These are phyloP conservation scores for Boletus reticulatus DNA, from an alignment of 768 basidiomycete genomes.

Conservation along the genomic window DNA sequence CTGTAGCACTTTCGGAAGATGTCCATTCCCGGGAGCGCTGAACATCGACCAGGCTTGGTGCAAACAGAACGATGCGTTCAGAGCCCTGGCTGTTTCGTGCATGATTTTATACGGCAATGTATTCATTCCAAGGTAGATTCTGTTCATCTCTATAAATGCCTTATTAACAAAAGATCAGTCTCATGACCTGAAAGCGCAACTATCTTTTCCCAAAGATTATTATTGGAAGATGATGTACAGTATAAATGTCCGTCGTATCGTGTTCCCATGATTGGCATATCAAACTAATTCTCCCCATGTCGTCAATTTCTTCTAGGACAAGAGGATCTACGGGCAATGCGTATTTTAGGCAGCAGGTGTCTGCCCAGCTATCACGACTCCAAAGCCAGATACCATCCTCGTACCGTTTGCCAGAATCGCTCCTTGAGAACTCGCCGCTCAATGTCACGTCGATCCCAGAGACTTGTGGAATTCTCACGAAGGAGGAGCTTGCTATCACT, in stretches of 20 bases:
- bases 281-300: constrained; percentile 6
- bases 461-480: constrained; percentile 31
- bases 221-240: too few species aligned
- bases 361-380: constrained; percentile 19
- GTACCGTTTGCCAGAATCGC: constrained; percentile 13
- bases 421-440: constrained; percentile 24
- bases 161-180: too few species aligned
- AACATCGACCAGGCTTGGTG: too few species aligned
- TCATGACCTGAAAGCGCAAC: too few species aligned
- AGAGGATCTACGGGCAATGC: constrained; percentile 22
- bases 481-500: constrained; percentile 35
- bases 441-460: constrained; percentile 34
- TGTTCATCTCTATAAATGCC: too few species aligned
- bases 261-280: not conserved
- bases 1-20: too few species aligned
- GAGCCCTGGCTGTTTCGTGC: too few species aligned
- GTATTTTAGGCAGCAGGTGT: constrained; percentile 16
- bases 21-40: too few species aligned
- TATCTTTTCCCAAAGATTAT: too few species aligned
- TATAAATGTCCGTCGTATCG: not conserved
- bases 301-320: constrained; percentile 19
- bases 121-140: too few species aligned
- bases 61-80: too few species aligned
- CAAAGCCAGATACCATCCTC: constrained; percentile 23
- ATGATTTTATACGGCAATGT: too few species aligned